These are phyloP conservation scores for Austroboletus rostrupii DNA, from an alignment of 1,284 basidiomycete genomes.

Conservation along the genomic window DNA sequence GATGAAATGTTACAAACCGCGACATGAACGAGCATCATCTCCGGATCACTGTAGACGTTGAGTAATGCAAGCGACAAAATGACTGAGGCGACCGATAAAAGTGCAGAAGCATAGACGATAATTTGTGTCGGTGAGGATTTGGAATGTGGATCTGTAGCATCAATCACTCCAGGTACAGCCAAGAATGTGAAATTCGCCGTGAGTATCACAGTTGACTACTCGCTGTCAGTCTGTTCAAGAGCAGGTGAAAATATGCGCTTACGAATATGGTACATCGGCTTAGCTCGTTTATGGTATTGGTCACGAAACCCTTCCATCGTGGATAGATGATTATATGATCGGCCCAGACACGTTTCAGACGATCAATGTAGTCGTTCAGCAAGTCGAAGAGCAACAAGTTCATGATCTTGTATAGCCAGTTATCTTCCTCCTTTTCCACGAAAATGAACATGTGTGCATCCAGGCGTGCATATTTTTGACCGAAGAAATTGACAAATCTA, in stretches of 20 bases:
- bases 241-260: neutral
- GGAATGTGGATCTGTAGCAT: too few species aligned
- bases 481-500: constrained; percentile 9
- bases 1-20: constrained; percentile 9
- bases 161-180: neutral
- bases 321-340: constrained; percentile 22
- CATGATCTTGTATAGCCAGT: neutral
- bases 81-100: constrained; percentile 15
- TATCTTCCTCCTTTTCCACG: neutral
- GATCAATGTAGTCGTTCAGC: constrained; percentile 9
- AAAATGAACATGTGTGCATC: constrained; percentile 9
- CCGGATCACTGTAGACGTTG: constrained; percentile 18
- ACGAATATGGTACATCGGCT: constrained; percentile 48
- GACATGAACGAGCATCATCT: constrained; percentile 1
- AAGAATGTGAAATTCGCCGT: constrained; percentile 20
- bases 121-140: constrained; percentile 3
- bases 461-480: constrained; percentile 9
- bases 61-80: constrained; percentile 15
- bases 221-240: neutral
- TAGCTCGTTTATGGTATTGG: constrained; percentile 43
- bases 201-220: constrained; percentile 23
- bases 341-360: constrained; percentile 21
- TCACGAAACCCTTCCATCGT: constrained; percentile 15
- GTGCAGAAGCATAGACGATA: constrained; percentile 10
- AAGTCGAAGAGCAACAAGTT: constrained; percentile 15